Percentiles rank a stretch among this genome's conserved stretches.
phyloP scores from a whole-genome alignment of 2,329 filamentous ascomycete genomes.

The Phialocephala sp. region DNA sequence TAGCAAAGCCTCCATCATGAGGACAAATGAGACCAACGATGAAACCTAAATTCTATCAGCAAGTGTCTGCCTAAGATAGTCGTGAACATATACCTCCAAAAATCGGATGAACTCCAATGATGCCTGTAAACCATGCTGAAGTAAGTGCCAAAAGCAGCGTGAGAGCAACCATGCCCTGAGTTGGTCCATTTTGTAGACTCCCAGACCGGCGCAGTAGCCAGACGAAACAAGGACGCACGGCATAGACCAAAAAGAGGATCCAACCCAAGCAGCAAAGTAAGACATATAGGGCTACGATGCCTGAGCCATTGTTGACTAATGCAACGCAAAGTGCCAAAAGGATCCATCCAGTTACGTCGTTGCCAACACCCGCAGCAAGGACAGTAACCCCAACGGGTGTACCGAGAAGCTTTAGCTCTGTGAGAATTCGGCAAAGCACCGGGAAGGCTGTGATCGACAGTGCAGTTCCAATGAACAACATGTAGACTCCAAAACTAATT shows the following conservation, averaged over 20 bases:
- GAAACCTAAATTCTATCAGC: constrained; percentile 62
- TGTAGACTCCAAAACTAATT: constrained; percentile 65
- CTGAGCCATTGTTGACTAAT: constrained; percentile 84
- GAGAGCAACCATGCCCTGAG: constrained; percentile 81
- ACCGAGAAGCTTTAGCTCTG: constrained; percentile 83
- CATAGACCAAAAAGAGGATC: constrained; percentile 74
- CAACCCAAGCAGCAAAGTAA: constrained; percentile 78
- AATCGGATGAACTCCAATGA: constrained; percentile 93
- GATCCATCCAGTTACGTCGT: constrained; percentile 92
- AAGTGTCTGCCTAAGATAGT: background rate
- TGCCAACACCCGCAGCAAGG: constrained; percentile 88
- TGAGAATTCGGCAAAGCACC: constrained; percentile 90
- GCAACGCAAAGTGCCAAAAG: constrained; percentile 91
- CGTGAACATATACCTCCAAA: constrained; percentile 62
- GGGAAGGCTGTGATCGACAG: constrained; percentile 93
- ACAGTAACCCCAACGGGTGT: constrained; percentile 88
- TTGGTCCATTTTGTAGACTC: constrained; percentile 85
- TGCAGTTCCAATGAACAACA: constrained; percentile 89
- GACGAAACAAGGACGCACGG: constrained; percentile 75
- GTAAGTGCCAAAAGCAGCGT: constrained; percentile 80
- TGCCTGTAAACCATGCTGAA: constrained; percentile 85
- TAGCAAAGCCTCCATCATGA: constrained; percentile 87
- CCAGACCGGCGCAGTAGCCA: constrained; percentile 76
- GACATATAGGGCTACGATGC: constrained; percentile 84
- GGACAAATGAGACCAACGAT: constrained; percentile 88